phyloP scores from a whole-genome alignment of 257 asterid genomes.

The Nicotiana undulata region DNA sequence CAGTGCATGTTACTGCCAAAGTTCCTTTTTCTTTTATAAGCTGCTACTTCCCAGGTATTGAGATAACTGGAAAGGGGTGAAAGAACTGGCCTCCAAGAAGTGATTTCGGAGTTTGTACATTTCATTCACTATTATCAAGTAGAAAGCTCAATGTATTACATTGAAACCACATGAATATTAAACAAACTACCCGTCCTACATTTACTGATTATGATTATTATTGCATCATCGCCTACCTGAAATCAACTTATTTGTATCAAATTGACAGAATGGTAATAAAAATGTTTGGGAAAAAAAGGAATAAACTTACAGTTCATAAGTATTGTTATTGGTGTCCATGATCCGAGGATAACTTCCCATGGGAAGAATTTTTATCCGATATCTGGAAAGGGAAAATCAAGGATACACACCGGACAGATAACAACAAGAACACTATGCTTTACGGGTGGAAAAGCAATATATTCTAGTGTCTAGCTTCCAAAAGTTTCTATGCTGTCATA shows the following conservation, averaged over 20 bases:
- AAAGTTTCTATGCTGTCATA: too few species aligned
- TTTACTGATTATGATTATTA: not conserved
- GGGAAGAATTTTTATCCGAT: constrained; percentile 85
- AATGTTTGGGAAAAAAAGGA: not conserved
- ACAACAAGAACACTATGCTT: not conserved
- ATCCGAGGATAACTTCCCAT: constrained; percentile 99
- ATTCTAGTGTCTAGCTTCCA: not conserved
- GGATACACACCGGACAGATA: constrained; percentile 6
- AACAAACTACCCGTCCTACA: not conserved
- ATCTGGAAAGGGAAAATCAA: constrained; percentile 32
- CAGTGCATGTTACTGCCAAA: not conserved
- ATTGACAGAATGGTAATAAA: constrained; percentile 4
- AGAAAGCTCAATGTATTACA: not conserved
- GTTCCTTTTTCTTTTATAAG: too few species aligned
- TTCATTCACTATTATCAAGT: not conserved
- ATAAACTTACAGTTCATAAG: constrained; percentile 82
- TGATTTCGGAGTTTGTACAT: not conserved
- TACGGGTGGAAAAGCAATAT: not conserved
- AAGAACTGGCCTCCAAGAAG: not conserved
- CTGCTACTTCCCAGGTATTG: not conserved
- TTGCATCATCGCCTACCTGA: not conserved
- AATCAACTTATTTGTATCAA: not conserved
- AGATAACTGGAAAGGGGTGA: not conserved
- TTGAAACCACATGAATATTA: not conserved
- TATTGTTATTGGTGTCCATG: constrained; percentile 75